Base-by-base conservation (phyloP, 2,329 filamentous ascomycete genomes). In the Aquanectria penicillioides region DNA sequence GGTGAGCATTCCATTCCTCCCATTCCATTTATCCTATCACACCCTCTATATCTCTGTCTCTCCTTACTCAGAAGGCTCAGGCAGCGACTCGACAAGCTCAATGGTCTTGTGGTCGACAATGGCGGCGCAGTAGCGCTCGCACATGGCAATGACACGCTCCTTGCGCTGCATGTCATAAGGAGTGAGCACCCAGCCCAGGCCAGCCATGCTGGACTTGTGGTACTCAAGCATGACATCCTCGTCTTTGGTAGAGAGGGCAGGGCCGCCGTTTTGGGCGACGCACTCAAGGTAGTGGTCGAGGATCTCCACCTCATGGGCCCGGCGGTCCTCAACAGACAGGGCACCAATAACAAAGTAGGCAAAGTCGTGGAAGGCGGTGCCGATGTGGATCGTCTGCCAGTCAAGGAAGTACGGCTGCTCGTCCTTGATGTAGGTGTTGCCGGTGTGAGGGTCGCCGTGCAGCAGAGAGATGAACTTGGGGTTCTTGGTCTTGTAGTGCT, bases 221-320 rank as follows among this genome's bases (percentile, higher is more conserved):
- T 61, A 58, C 34, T 58, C 31, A 1, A 41, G 11, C 1, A 61
- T 31, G 2, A 58, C 22, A 4, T 15, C 12, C 5, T 48, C 8
- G 18, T 58, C 48, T 6, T 48, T 5, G 0, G 9, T 11, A 7
- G 38, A 46, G 2, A 57, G 53, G 17, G 28, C 51, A 12, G 64
- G 64, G 1, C 61, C 64, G 5, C 62, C 62, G 9, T 65, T 48
- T 0, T 29, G 28, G 9, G 63, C 46, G 3, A 67, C 26, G 1
- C 55, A 44, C 43, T 60, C 63, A 1, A 68, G 63, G 11, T 68
- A 67, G 31, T 66, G 63, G 2, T 67, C 65, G 1, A 67, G 17
- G 2, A 68, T 66, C 5, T 63, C 73, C 70, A 74, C 72, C 65
- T 80, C 78, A 28, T 77, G 72, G 9, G 67, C 66, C n/a, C 78